Percentiles rank a stretch among this genome's conserved stretches.
Conservation (phyloP, 495 filamentous ascomycete genomes). For the Talaromyces borbonicus region DNA sequence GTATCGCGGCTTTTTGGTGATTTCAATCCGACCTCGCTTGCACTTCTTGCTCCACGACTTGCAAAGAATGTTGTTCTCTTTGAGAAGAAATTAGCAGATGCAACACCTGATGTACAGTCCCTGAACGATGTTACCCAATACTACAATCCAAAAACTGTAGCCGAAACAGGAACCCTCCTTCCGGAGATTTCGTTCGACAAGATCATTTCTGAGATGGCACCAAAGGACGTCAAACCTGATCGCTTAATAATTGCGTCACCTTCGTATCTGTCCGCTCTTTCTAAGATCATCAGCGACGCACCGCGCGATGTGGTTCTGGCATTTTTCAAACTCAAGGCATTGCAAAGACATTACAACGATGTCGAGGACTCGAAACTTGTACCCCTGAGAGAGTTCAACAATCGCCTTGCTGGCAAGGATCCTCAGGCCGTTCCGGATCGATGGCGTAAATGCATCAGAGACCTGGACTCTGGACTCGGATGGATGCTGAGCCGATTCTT, state of each 20-base stretch:
- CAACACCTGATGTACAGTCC: slow-evolving; percentile 48
- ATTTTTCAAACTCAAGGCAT: slow-evolving; percentile 54
- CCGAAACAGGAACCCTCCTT: slow-evolving; percentile 40
- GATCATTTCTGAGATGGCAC: slow-evolving; percentile 44
- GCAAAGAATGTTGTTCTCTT: slow-evolving; percentile 44
- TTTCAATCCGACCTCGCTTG: not conserved
- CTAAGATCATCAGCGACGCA: slow-evolving; percentile 36
- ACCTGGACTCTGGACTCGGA: slow-evolving; percentile 46
- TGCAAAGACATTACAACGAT: slow-evolving; percentile 37
- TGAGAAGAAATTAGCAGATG: slow-evolving; percentile 50
- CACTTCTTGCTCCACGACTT: slow-evolving; percentile 11
- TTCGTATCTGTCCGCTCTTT: slow-evolving; percentile 42
- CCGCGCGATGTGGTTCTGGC: slow-evolving; percentile 39
- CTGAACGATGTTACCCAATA: slow-evolving; percentile 49
- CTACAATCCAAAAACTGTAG: slow-evolving; percentile 46
- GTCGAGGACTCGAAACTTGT: slow-evolving; percentile 50
- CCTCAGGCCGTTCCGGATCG: slow-evolving; percentile 53
- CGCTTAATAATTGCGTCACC: slow-evolving; percentile 51
- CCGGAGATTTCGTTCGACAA: slow-evolving; percentile 45
- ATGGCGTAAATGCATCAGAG: slow-evolving; percentile 57
- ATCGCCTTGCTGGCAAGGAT: slow-evolving; percentile 48
- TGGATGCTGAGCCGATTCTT: slow-evolving; percentile 58
- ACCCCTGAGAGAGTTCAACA: slow-evolving; percentile 50
- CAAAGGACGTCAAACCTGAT: slow-evolving; percentile 35
- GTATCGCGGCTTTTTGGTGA: slow-evolving; percentile 32